phyloP scores from a whole-genome alignment of 2,329 filamentous ascomycete species.

The Penicillium sclerotiorum region DNA sequence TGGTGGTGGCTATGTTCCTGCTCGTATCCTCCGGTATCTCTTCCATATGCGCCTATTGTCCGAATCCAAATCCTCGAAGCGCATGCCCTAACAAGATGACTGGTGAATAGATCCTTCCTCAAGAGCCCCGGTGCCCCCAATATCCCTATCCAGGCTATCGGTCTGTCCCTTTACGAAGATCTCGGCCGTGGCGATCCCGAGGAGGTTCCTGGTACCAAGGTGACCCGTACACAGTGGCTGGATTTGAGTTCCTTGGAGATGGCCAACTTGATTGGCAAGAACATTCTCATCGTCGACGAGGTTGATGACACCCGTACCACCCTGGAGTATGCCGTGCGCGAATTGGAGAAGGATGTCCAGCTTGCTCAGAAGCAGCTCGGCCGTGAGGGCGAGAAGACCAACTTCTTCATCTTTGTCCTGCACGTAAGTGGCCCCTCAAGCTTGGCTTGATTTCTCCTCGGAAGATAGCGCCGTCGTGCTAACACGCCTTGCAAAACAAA shows the following conservation, averaged over 20 bases:
- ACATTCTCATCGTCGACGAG: conserved; percentile 90
- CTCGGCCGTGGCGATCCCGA: conserved; percentile 66
- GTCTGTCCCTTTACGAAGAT: conserved; percentile 92
- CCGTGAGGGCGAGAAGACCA: conserved; percentile 70
- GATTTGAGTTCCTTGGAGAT: conserved; percentile 85
- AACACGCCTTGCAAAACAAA: conserved; percentile 10
- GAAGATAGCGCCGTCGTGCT: conserved; percentile 1
- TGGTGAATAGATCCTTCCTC: conserved; percentile 72
- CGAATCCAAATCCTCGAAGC: neutral
- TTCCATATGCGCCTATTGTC: neutral
- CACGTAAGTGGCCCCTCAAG: conserved; percentile 69
- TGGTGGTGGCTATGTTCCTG: conserved; percentile 94
- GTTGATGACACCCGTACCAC: conserved; percentile 95
- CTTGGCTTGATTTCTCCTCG: neutral
- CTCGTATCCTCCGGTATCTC: conserved; percentile 80
- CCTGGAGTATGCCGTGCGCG: conserved; percentile 88
- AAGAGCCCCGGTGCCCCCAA: conserved; percentile 84
- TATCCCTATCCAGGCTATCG: conserved; percentile 99
- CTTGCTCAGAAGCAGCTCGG: conserved; percentile 73
- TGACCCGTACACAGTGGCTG: conserved; percentile 97
- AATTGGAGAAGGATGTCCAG: conserved; percentile 94
- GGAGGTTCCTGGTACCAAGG: conserved; percentile 86
- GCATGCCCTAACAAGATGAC: conserved; percentile 1
- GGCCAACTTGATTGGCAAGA: conserved; percentile 86
- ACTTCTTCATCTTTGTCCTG: conserved; percentile 93